These are phyloP conservation scores for Leishmania tropica DNA, from an alignment of 208 protist species.

Conservation along the genomic window DNA sequence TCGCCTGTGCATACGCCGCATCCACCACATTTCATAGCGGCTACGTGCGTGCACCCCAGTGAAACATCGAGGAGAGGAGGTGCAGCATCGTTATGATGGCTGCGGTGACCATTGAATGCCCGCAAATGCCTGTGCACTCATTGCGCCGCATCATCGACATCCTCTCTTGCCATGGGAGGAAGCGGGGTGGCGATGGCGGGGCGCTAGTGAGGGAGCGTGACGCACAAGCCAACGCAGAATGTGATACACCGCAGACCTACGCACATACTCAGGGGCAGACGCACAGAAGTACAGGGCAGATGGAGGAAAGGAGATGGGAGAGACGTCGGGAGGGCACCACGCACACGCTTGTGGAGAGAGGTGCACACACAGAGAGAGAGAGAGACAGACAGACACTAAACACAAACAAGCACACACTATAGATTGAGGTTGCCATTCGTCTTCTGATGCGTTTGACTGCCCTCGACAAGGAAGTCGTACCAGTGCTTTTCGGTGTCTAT, in stretches of 20 bases:
- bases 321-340: neutral
- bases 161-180: neutral
- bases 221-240: neutral
- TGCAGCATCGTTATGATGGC: too few relatives aligned
- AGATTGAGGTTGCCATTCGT: constrained; percentile 50
- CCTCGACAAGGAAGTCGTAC: constrained; percentile 83
- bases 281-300: neutral
- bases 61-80: neutral
- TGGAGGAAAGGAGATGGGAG: neutral
- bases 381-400: constrained; percentile 4
- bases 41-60: neutral
- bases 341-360: neutral
- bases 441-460: constrained; percentile 61
- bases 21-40: neutral
- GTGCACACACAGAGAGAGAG: neutral
- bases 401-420: constrained; percentile 12
- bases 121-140: neutral
- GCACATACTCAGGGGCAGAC: neutral
- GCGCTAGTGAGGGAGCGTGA: neutral
- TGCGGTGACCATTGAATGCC: neutral
- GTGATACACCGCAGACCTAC: neutral
- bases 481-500: constrained; percentile 67
- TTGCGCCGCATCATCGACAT: neutral
- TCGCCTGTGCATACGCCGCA: neutral
- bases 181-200: neutral